A percentile compares a stretch with the other conserved stretches of the same genome.
Evolutionary conservation across 2,329 filamentous ascomycete genomes (phyloP).

Genomic region (Microthyrium microscopicum): DNA sequence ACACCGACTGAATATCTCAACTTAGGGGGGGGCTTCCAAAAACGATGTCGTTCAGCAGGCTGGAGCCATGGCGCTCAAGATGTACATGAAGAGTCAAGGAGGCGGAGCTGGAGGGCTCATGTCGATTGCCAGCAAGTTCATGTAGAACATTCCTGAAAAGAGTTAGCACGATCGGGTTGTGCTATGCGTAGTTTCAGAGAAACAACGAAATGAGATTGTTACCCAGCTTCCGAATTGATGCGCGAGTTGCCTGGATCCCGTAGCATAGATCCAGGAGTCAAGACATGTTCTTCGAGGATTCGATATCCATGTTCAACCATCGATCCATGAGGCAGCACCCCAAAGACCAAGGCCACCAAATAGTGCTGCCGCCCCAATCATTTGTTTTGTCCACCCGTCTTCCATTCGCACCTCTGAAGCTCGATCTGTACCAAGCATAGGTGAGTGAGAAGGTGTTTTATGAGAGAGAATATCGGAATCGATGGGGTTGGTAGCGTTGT

Average conservation of each 20-base stretch:
- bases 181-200: too few relatives aligned
- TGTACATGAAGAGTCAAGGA: conserved; percentile 68
- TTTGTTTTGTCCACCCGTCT: conserved; percentile 23
- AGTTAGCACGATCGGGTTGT: too few relatives aligned
- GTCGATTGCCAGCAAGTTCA: conserved; percentile 44
- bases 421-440: conserved; percentile 9
- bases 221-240: too few relatives aligned
- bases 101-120: conserved; percentile 34
- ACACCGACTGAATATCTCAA: conserved; percentile 12
- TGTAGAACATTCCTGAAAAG: too few relatives aligned
- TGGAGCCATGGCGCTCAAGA: conserved; percentile 74
- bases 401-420: conserved; percentile 18
- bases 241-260: too few relatives aligned
- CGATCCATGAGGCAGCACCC: conserved; percentile 23
- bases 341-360: conserved; percentile 23
- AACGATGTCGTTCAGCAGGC: conserved; percentile 64
- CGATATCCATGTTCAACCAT: too few relatives aligned
- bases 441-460: conserved; percentile 8
- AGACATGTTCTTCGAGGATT: too few relatives aligned
- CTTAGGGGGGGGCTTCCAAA: conserved; percentile 51
- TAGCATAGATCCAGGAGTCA: too few relatives aligned
- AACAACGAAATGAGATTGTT: too few relatives aligned
- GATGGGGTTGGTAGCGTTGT: conserved; percentile 15
- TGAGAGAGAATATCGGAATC: conserved; percentile 9
- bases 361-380: conserved; percentile 22